Evolutionary conservation across 2,329 filamentous ascomycete species (phyloP), one percentile per base, ranked within the genome.

Genomic region (Penicillium sp.): DNA sequence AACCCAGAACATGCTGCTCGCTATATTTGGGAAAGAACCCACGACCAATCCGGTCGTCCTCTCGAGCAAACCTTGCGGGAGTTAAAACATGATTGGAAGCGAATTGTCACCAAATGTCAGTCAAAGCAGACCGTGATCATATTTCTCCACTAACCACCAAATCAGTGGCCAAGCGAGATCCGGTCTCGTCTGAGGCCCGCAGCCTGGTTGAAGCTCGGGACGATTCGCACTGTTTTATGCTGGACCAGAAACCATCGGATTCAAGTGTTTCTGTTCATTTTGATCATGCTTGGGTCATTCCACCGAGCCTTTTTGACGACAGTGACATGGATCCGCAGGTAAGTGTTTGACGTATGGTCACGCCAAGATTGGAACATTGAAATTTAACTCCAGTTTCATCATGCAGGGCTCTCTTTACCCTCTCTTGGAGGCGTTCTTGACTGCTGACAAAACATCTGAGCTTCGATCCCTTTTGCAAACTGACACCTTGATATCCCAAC

Each of bases 261-360:
- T 15, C 31, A 2, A 26, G 10, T 7, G 10, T 26, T 15, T 30
- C 31, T 3, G n/a, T 31, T 35, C 17, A 6, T 27, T 35, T 30
- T 11, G 37, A 40, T 37, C 22, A 41, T 41, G 33, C 8, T 10
- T 36, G 38, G 38, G 33, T 41, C 4, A 37, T 41, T 23, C 38
- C 38, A 23, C 23, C 33, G 2, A 36, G 33, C 29, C 29, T 37
- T 28, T 41, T 41, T 8, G 29, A 41, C 27, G 38, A 22, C 17
- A 32, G 17, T 32, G 38, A 36, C 22, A 41, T 41, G 37, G 32
- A 35, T 10, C 20, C 37, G n/a, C 27, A 26, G 32, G 37, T 35
- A 27, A 22, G 15, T 22, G 18, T 22, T 22, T 22, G 18, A 22
- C 5, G 5, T 22, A 9, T 22, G 18, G 18, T 9, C 9, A 22